Evolutionary conservation across 2,329 filamentous ascomycete species (phyloP), one percentile per base, ranked within the genome.

Genomic region (Didymella arachidicola): DNA sequence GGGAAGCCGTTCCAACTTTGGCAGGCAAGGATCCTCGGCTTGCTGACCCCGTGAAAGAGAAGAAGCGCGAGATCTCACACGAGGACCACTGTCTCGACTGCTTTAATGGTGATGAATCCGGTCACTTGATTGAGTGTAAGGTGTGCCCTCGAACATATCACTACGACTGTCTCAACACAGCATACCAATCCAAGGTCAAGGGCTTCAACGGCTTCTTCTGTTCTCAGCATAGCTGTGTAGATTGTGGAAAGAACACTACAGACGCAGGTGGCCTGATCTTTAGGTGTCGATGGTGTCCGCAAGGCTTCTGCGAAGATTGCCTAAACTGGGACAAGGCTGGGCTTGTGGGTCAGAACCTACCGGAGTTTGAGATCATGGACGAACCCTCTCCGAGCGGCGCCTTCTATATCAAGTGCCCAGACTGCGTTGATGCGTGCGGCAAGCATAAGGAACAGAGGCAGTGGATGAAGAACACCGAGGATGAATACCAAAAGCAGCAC

Each of bases 271-370:
- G 81, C 12, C 71, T 84, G 56, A 77, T 83, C 26, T 82, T 81
- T 68, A 79, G 82, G 22, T 87, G 85, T 65, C 78, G 83, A 8
- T 85, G 79, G 78, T 88, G 86, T 61, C 79, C 82, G 27, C 73
- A 74, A 2, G 84, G 81, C 0, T 87, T 79, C 64, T 88, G 86
- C 64, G 85, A 88, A 54, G 82, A 86, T 43, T 87, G 85, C 64
- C 68, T 87, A 0, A 80, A 86, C 46, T 86, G 82, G 73, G 78
- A 82, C 4, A 74, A 76, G 2, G 79, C 80, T 0, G 75, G 77
- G 4, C 79, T 87, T 0, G 67, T 87, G 12, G 84, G 82, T 10
- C 79, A 83, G 25, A 81, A 79, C 14, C 71, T 86, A 0, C 77
- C 79, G 1, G 84, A 86, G 64, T 84, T 82, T 51, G 79, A 85